A percentile compares a stretch with the other conserved stretches of the same genome.
phyloP scores from a whole-genome alignment of 1,284 basidiomycete species.

The Inonotus obliquus region DNA sequence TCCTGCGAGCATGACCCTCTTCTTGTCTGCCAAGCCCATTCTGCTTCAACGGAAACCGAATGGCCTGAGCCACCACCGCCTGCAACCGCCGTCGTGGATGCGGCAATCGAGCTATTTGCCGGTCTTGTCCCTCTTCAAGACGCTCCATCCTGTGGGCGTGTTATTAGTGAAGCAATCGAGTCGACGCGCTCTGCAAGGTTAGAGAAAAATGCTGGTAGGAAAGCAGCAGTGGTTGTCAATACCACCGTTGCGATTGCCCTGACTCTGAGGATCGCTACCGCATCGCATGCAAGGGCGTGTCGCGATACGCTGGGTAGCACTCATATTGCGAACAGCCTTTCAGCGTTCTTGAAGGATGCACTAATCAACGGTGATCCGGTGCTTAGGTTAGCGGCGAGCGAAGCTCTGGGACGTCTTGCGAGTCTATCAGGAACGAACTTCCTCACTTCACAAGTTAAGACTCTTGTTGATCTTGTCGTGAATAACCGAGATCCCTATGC shows the following conservation, averaged over 20 bases:
- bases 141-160: conserved; percentile 58
- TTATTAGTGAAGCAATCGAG: conserved; percentile 69
- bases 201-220: conserved; percentile 87
- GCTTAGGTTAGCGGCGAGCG: conserved; percentile 80
- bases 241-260: conserved; percentile 75
- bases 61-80: conserved; percentile 69
- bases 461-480: conserved; percentile 93
- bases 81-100: conserved; percentile 83
- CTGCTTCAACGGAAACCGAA: conserved; percentile 39
- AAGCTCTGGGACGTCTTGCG: conserved; percentile 86
- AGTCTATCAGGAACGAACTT: conserved; percentile 83
- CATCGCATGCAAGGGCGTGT: conserved; percentile 47
- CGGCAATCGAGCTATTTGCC: conserved; percentile 84
- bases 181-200: conserved; percentile 72
- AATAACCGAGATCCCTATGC: conserved; percentile 92
- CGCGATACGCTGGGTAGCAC: conserved; percentile 67
- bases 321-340: conserved; percentile 66
- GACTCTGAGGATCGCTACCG: conserved; percentile 62
- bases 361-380: conserved; percentile 79
- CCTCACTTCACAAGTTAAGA: conserved; percentile 86
- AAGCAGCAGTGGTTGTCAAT: conserved; percentile 84
- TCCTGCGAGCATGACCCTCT: conserved; percentile 87
- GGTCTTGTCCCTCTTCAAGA: conserved; percentile 79
- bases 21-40: conserved; percentile 57
- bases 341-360: conserved; percentile 80